Evolutionary conservation across 495 filamentous ascomycete species (phyloP).

Genomic region (Hyaloscypha bicolor): DNA sequence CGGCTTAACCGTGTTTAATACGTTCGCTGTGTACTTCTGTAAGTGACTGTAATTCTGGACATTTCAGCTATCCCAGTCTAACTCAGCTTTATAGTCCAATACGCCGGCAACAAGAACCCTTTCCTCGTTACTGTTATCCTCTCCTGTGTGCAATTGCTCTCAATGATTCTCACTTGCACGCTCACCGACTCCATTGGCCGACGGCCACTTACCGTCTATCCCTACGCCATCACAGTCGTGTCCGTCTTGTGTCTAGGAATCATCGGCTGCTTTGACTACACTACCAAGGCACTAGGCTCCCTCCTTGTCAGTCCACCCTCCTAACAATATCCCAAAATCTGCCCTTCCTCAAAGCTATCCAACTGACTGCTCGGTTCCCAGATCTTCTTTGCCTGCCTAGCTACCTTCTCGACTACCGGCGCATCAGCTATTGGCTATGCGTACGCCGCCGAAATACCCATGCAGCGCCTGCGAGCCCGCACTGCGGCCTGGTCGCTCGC

Average conservation of each 20-base stretch:
- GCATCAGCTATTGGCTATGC: slow-evolving; percentile 44
- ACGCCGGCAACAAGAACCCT: slow-evolving; percentile 43
- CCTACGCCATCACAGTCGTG: slow-evolving; percentile 41
- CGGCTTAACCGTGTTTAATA: slow-evolving; percentile 45
- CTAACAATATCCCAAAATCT: no score
- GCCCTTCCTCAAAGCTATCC: slow-evolving; percentile 14
- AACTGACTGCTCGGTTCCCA: slow-evolving; percentile 34
- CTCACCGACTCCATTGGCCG: slow-evolving; percentile 44
- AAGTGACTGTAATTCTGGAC: slow-evolving; percentile 21
- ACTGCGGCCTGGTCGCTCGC: slow-evolving; percentile 44
- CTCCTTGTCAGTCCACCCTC: slow-evolving; percentile 31
- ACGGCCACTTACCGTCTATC: slow-evolving; percentile 37
- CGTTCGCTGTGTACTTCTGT: slow-evolving; percentile 47
- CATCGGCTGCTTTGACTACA: slow-evolving; percentile 46
- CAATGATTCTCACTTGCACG: slow-evolving; percentile 38
- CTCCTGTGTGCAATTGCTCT: slow-evolving; percentile 44
- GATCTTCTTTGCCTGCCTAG: slow-evolving; percentile 25
- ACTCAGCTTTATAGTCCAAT: slow-evolving; percentile 37
- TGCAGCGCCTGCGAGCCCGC: slow-evolving; percentile 43
- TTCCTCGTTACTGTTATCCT: slow-evolving; percentile 47
- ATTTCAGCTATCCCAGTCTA: neutral
- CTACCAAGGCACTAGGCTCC: slow-evolving; percentile 35
- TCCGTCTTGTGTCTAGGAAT: slow-evolving; percentile 44
- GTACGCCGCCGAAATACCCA: slow-evolving; percentile 43
- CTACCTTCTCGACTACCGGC: slow-evolving; percentile 44